A percentile compares a stretch with the other conserved stretches of the same genome.
Conservation (phyloP, 306 rosid genomes). For the Cicer arietinum region DNA sequence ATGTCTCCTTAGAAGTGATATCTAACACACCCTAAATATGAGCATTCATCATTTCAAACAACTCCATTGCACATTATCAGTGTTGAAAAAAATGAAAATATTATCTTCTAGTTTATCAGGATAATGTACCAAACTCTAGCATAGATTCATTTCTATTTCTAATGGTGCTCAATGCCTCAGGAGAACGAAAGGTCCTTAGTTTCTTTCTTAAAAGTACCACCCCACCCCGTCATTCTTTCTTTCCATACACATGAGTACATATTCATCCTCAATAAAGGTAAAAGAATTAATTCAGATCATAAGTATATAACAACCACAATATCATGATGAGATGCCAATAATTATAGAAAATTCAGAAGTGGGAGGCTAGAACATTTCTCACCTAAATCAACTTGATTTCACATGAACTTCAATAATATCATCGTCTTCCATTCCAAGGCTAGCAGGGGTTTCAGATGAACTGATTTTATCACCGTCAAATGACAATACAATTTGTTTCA, state of each 20-base stretch:
- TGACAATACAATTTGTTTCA: constrained; percentile 57
- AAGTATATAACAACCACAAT: constrained; percentile 7
- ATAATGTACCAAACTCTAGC: constrained; percentile 6
- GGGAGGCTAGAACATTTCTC: constrained; percentile 21
- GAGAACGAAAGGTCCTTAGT: background rate
- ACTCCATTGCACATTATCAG: constrained; percentile 13
- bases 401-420: constrained; percentile 85
- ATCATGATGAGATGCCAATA: constrained; percentile 23
- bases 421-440: constrained; percentile 82
- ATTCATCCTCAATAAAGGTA: background rate
- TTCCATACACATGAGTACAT: constrained; percentile 5
- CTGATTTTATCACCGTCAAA: constrained; percentile 89
- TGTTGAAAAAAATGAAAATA: constrained; percentile 14
- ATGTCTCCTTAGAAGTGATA: constrained; percentile 6
- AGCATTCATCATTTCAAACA: constrained; percentile 9
- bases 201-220: background rate
- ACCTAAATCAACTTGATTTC: constrained; percentile 65
- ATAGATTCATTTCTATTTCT: constrained; percentile 12
- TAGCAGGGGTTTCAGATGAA: constrained; percentile 66
- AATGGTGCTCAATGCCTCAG: constrained; percentile 22
- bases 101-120: constrained; percentile 12
- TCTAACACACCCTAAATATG: constrained; percentile 25
- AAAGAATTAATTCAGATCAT: constrained; percentile 3
- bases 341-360: constrained; percentile 17
- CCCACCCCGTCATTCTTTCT: background rate